phyloP scores from a whole-genome alignment of 495 filamentous ascomycete species.

The Neurospora tetraspora region DNA sequence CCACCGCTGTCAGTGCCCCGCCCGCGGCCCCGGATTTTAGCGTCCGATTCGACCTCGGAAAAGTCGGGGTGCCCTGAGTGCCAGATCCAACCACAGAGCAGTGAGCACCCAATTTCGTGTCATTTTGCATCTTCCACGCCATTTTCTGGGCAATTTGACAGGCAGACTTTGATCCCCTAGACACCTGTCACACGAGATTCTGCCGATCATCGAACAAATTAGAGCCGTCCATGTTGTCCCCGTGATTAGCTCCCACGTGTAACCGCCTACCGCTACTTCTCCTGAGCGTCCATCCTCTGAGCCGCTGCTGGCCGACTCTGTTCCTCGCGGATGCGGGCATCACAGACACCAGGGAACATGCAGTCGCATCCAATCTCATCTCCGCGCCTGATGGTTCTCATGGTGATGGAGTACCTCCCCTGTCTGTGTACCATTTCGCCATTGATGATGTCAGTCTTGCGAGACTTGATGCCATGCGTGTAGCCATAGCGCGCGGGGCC shows the following conservation, averaged over 20 bases:
- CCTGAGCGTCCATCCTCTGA: not conserved
- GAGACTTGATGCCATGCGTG: constrained; percentile 18
- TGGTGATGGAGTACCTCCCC: constrained; percentile 23
- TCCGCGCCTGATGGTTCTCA: constrained; percentile 15
- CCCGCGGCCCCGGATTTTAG: not conserved
- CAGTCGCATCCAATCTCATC: constrained; percentile 17
- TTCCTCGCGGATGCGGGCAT: constrained; percentile 21
- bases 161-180: not conserved
- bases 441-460: constrained; percentile 21
- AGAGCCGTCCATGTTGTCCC: not conserved
- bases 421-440: constrained; percentile 11
- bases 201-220: not conserved
- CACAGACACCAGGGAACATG: constrained; percentile 21
- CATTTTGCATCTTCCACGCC: not conserved
- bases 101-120: not conserved
- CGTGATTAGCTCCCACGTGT: not conserved
- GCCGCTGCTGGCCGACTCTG: not conserved
- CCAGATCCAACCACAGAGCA: not conserved
- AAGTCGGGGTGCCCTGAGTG: not conserved
- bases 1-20: not conserved
- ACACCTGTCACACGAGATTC: not conserved
- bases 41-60: not conserved
- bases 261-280: not conserved
- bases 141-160: not conserved
- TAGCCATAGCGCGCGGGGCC: constrained; percentile 22